Evolutionary conservation across 768 basidiomycete genomes (phyloP), one percentile per base, ranked within the genome.

Genomic region (Russula compacta): DNA sequence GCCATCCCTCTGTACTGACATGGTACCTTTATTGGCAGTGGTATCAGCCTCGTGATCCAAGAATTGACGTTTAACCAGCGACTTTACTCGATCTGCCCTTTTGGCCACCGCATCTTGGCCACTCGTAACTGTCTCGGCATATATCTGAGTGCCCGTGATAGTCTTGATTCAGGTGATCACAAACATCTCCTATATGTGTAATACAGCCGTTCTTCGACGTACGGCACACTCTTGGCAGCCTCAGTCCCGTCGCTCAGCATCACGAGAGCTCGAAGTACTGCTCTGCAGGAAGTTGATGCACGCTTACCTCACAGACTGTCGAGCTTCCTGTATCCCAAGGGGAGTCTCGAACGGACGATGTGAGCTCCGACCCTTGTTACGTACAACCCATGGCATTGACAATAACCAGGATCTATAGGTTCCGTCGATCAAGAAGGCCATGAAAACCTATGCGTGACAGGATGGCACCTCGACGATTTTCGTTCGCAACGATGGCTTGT

Each of bases 361-460:
- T 90, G 71, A 72, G 86, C 76, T 10, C 29, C 56, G 19, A 29
- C 32, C 67, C 67, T 67, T 68, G 12, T 36, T 32, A 35, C 46
- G 5, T 50, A 39, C 21, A 4, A 6, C 4, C 5, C 32, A 0
- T 56, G 21, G 21, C 44, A 33, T 5, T 52, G 32, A 46, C 46
- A 56, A 55, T 32, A 6, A 64, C 56, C 5, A 69, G 89, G 88
- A 82, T 6, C 88, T 86, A 4, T 89, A 88, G 15, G 83, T 94
- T 4, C 80, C 80, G 67, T 92, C 86, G 0, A 74, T 85, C 64
- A 91, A 91, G 73, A 86, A 85, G 74, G 90, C 89, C 0, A 92
- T 92, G 84, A 87, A 89, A 71, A 89, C 88, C n/a, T 92, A 92
- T 68, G 89, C 91, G 6, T 78, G 89, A n/a, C 91, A 94, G 71